Evolutionary conservation across 148 eudicot genomes (phyloP), one percentile per base, ranked within the genome.

Genomic region (Gaultheria prostrata): DNA sequence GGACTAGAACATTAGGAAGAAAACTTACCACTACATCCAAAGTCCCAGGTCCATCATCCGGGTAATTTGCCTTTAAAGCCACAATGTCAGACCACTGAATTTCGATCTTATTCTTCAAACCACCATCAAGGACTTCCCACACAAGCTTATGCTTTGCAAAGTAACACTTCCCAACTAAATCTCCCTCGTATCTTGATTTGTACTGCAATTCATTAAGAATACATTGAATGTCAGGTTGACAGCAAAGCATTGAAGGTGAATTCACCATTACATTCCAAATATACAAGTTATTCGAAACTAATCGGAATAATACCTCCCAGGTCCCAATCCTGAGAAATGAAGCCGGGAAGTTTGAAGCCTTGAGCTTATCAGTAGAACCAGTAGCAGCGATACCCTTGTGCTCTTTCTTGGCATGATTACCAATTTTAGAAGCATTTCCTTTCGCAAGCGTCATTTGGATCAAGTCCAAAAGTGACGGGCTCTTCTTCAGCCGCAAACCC

Each of bases 81-180:
- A 97, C 89, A 45, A 97, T 97, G 85, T 97, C 98, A 14, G 99
- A 93, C 99, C 99, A 97, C 84, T 92, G 99, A 80, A 97, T 89
- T 91, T 97, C 99, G 49, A 97, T 94, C 88, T 95, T 97, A 89
- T 94, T 97, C 89, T 97, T 97, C 28, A 94, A 92, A 72, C 97
- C 99, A 75, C 99, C 99, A 32, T 97, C 97, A 83, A 97, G 98
- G 85, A 95, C 91, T 88, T 97, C 99, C 99, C 99, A 97, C 8
- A 95, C 99, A 84, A 97, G 95, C 90, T 97, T 97, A 87, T 97
- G 99, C 89, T 97, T 97, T 6, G 99, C 99, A 89, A 93, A 97
- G 85, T 97, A 97, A 89, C 99, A 97, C 86, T 97, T 97, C 4
- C 94, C 98, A 54, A 97, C 99, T 61, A 97, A 84, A 82, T 97